Evolutionary conservation across 108 stramenopile genomes (phyloP).

Genomic region (Schizochytrium sp.): DNA sequence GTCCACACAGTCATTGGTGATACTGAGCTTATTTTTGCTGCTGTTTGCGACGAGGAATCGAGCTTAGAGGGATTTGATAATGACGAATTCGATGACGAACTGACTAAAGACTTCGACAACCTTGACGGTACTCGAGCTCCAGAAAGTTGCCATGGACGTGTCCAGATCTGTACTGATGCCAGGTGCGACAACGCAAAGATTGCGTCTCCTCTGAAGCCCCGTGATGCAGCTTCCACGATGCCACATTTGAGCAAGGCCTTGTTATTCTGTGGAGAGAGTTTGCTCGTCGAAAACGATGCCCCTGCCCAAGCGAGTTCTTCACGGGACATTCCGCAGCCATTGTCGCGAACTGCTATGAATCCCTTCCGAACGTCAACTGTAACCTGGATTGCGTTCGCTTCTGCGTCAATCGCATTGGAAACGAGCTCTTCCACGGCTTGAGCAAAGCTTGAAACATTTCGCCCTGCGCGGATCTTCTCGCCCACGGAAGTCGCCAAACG

Average conservation of each 20-base stretch:
- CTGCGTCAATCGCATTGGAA: slow-evolving; percentile 45
- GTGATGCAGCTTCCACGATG: neutral
- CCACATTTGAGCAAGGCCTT: neutral
- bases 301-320: neutral
- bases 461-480: slow-evolving; percentile 24
- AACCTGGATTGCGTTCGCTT: neutral
- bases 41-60: neutral
- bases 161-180: neutral
- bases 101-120: too few relatives aligned
- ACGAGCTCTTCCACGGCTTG: slow-evolving; percentile 59
- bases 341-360: neutral
- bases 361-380: neutral
- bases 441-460: neutral
- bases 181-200: neutral
- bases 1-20: too few relatives aligned
- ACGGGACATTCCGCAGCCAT: slow-evolving; percentile 29
- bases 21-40: neutral
- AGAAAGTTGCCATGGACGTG: neutral
- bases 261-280: neutral
- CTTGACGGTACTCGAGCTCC: too few relatives aligned
- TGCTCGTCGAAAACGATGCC: slow-evolving; percentile 9
- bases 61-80: too few relatives aligned
- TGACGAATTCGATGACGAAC: too few relatives aligned
- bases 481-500: neutral
- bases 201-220: slow-evolving; percentile 37